phyloP scores from a whole-genome alignment of 148 eudicot genomes.

The Diospyros lotus region DNA sequence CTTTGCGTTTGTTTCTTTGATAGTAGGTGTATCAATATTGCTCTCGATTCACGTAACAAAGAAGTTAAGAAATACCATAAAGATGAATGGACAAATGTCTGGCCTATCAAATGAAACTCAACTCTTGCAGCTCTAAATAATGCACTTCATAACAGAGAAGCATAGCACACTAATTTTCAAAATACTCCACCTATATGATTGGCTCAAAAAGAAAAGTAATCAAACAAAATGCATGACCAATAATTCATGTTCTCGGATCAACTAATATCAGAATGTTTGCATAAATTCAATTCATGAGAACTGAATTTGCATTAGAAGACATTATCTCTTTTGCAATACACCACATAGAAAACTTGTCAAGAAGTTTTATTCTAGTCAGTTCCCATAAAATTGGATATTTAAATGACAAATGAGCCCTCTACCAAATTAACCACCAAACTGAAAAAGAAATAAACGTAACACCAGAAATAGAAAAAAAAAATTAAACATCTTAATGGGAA shows the following conservation, averaged over 20 bases:
- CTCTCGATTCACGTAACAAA: slow-evolving; percentile 71
- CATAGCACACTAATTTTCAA: neutral
- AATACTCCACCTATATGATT: neutral
- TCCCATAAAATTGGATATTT: neutral
- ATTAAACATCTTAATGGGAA: neutral
- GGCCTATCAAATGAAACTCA: no score
- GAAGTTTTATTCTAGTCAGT: neutral
- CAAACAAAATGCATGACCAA: no score
- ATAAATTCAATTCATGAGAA: no score
- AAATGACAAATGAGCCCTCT: neutral
- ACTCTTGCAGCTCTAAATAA: no score
- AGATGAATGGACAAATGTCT: neutral
- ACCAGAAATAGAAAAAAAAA: neutral
- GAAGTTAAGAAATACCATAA: slow-evolving; percentile 56
- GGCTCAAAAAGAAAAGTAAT: neutral
- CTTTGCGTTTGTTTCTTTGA: slow-evolving; percentile 70
- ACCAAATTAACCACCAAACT: neutral
- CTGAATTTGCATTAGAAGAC: neutral
- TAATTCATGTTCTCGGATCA: neutral
- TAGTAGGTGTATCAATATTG: slow-evolving; percentile 80
- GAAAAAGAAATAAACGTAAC: neutral
- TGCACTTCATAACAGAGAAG: no score
- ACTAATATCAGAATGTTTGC: no score
- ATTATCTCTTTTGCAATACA: neutral
- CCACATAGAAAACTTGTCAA: neutral